Base-by-base conservation (phyloP, 306 rosid genomes). In the Quercus suber region DNA sequence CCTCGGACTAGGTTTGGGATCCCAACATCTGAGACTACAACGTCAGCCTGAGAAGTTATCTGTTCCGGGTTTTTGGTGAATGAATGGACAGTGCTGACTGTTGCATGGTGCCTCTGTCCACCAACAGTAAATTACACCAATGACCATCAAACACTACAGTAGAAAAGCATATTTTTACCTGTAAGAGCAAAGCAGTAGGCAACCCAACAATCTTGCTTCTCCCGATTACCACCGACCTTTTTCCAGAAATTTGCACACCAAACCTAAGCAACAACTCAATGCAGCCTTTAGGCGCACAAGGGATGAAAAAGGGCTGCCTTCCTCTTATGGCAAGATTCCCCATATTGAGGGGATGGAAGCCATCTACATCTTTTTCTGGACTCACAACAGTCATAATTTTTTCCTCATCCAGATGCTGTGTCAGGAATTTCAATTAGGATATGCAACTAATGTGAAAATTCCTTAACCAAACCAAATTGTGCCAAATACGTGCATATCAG, bases 21-120 rank as follows among this genome's bases (percentile, higher is more conserved):
- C 77, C 90, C 90, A 76, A 87, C 90, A 81, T 89, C 92, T 28
- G 89, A 79, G 35, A 89, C 69, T 43, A 87, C 74, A 78, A 87
- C 81, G 49, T 89, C 92, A 43, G 90, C 90, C 73, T 58, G 78
- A 73, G 86, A 86, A 52, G 89, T 87, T 70, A 89, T 71, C 56
- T 65, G 69, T 49, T 87, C 85, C 12, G 90, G 90, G 30, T 67
- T 83, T 70, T 70, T 81, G 6, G 92, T 82, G 69, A 78, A 85
- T 2, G 89, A 80, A 72, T 87, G 92, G 17, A 84, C 75, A 64
- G 76, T 28, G 73, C 80, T 82, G 69, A 87, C 92, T 3, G 90
- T 89, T 9, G 89, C 87, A 1, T 87, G 87, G 80, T 89, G 86
- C 85, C 89, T 84, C 90, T 84, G 83, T 75, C 64, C 6, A 71